These are phyloP conservation scores for Mucuna pruriens DNA, from an alignment of 306 rosid species.

Conservation along the genomic window DNA sequence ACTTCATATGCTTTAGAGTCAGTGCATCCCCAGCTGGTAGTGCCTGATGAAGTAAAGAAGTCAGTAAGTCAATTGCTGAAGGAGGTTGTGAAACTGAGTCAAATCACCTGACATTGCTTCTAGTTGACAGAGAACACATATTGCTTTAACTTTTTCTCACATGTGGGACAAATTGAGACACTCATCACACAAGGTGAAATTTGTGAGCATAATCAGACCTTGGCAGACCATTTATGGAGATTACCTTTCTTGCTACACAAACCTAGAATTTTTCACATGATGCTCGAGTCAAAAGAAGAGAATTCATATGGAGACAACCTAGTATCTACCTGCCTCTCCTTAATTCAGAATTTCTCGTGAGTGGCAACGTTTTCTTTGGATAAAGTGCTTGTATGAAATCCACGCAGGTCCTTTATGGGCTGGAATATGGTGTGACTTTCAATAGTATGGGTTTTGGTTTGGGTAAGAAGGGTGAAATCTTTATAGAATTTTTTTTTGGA, in stretches of 20 bases:
- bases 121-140: conserved; percentile 16
- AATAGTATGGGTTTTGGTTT: background rate
- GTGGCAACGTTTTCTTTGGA: background rate
- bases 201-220: conserved; percentile 12
- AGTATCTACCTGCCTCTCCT: background rate
- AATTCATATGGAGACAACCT: background rate
- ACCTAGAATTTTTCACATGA: background rate
- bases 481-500: too few relatives aligned
- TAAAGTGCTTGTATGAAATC: background rate
- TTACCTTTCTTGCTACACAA: background rate
- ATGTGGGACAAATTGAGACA: background rate
- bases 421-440: background rate
- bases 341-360: background rate
- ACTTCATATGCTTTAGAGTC: conserved; percentile 58
- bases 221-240: conserved; percentile 17
- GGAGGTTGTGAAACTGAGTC: conserved; percentile 66
- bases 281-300: background rate
- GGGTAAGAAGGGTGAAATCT: background rate
- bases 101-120: conserved; percentile 34
- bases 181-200: background rate
- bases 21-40: conserved; percentile 54
- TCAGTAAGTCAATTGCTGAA: conserved; percentile 61
- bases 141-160: background rate
- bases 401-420: background rate
- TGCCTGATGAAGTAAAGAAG: conserved; percentile 55